Evolutionary conservation across 352 stramenopile species (phyloP), one percentile per base, ranked within the genome.

Genomic region (Poterioochromonas sp.): DNA sequence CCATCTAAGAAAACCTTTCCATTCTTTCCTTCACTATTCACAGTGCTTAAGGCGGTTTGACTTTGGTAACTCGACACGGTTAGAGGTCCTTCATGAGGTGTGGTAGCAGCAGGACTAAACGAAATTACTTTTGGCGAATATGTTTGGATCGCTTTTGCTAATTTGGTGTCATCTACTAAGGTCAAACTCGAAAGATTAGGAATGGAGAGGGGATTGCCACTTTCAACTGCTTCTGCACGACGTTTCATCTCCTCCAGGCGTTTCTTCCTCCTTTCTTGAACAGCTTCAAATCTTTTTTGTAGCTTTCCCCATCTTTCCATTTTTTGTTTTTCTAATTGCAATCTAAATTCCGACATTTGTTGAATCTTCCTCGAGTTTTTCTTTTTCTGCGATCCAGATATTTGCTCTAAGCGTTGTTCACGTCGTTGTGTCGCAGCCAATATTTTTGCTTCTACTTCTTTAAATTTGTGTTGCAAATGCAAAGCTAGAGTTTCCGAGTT

Each of bases 231-330:
- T 35, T 74, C 65, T 12, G 37, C 15, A 39, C 65, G 8, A 54
- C 65, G 37, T 35, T 58, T 58, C 40, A 74, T 51, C 43, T 74
- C 65, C 40, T 8, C 40, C 8, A 74, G 5, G 11, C 65, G 37
- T 35, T 35, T 37, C 22, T 39, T 18, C 1, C 65, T 34, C 8
- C 65, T 34, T 35, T 74, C 20, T 35, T 35, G 37, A 18, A 74
- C 65, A 12, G 37, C 20, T 35, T 74, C 40, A 51, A 74, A 5
- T 1, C 65, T 34, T 26, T 39, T 5, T 35, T 74, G 65, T 15
- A 74, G 15, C 65, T 74, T 74, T n/a, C 53, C 65, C 65, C 65
- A 74, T 18, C 65, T 3, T 26, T 74, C 65, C 65, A 74, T 74
- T 35, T 74, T 74, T n/a, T 58, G 39, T 35, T 54, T 51, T 39